Base-by-base conservation (phyloP, 1,139 yeast genomes). In the Ogataea hybrid region DNA sequence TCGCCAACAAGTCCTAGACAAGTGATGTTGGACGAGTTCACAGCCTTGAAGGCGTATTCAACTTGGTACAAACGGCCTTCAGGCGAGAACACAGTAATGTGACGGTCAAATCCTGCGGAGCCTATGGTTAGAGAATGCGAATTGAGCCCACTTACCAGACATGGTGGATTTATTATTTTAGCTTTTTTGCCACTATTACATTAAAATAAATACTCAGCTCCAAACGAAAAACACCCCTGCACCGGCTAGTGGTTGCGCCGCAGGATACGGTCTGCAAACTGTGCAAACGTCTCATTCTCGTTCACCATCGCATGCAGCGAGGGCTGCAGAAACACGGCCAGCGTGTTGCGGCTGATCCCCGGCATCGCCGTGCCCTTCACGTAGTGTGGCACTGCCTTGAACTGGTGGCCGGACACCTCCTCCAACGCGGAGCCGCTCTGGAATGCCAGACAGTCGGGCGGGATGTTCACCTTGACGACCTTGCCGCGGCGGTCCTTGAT, bases 41-140 rank as follows among this genome's bases (percentile, higher is more conserved):
- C 89, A 7, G 98, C 97, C 65, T 92, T 92, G 72, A 92, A 92
- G 4, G 98, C 98, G 63, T 92, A 92, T 65, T 92, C 96, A 28
- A 90, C 98, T 69, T 92, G 98, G 69, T 86, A 92, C 52, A 92
- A 75, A 68, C 98, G 82, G 39, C 98, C 98, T 66, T 92, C 98
- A 20, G 98, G 98, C 36, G 97, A 90, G 71, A 92, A 92, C 61
- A 92, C 90, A 30, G 98, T 92, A 64, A 92, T 92, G 67, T 92
- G 98, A 73, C 98, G 85, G 70, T 92, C 98, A 65, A 90, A 92
- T 44, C 97, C 98, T 28, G 97, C 89, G 48, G 89, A 80, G 51
- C 76, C 79, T 67, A 63, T 21, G 18, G 32, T 38, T 48, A 37
- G 33, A 20, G 11, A n/a, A 2, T 8, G 6, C 18, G 12, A 36